Evolutionary conservation across 2,329 filamentous ascomycete species (phyloP), one percentile per base, ranked within the genome.

Genomic region (Fusarium brachygibbosum): DNA sequence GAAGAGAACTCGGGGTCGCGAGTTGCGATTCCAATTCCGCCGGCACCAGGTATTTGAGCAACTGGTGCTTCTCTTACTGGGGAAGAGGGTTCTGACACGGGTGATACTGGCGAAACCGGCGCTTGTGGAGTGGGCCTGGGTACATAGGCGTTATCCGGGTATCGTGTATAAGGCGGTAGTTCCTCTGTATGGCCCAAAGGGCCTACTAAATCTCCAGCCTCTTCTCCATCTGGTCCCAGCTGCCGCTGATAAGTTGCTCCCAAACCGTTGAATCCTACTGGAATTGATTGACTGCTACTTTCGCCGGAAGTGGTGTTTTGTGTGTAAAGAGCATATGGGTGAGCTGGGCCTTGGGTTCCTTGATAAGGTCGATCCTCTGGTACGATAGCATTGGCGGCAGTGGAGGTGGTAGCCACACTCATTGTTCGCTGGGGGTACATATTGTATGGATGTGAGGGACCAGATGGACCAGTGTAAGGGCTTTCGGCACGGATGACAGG

Each of bases 101-200:
- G 45, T 14, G 62, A 65, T 45, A 52, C 52, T 46, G 61, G 50
- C 7, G 60, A 63, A 21, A 21, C 50, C 6, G 61, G 44, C 21
- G 66, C 52, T 37, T 63, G 45, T 6, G 64, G 57, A 23, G 59
- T 41, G 5, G 70, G 42, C 48, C 73, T 75, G 11, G 73, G 70
- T 14, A 76, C 86, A 79, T 80, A 90, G 1, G 83, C 83, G 58
- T 93, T 91, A 53, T 97, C 92, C 4, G 94, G 93, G 79, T 97
- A 98, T 77, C 93, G 87, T 16, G 93, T 93, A 76, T 98, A 98
- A 1, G 95, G 95, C 14, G 95, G 95, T 19, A 98, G 82, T 78
- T 97, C 93, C 79, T 98, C 95, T 2, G 92, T 91, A 76, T 98
- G 94, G 2, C 94, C 94, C 74, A 97, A 89, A 1, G 92, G 92